Evolutionary conservation across 2,329 filamentous ascomycete genomes (phyloP).

Genomic region (Fusarium multiceps): DNA sequence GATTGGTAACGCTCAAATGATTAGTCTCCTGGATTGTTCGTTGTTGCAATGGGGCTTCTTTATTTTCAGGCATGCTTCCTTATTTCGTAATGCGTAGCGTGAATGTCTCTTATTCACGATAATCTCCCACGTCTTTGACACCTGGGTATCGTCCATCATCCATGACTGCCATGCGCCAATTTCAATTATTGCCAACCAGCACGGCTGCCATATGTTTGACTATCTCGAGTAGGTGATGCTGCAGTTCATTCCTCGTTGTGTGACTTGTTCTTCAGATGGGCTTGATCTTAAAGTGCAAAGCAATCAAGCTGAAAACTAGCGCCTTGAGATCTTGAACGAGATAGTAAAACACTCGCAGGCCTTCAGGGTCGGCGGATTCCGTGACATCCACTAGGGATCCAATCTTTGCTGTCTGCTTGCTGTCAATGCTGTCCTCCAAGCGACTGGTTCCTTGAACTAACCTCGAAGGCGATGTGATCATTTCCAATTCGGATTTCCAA

Average conservation of each 20-base stretch:
- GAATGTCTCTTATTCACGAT: conserved; percentile 6
- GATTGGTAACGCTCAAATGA: background rate
- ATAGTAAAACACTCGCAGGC: conserved; percentile 97
- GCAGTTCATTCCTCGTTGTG: conserved; percentile 9
- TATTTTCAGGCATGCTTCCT: conserved; percentile 1
- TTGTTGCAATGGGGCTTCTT: background rate
- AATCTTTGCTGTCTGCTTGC: conserved; percentile 89
- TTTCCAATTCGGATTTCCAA: conserved; percentile 93
- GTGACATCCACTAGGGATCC: conserved; percentile 96
- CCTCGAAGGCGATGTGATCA: conserved; percentile 98
- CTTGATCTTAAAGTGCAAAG: conserved; percentile 96
- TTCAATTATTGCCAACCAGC: conserved; percentile 1
- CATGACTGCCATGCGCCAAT: background rate
- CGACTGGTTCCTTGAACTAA: conserved; percentile 53
- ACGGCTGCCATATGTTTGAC: background rate
- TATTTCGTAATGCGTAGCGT: conserved; percentile 10
- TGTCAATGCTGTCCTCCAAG: conserved; percentile 24
- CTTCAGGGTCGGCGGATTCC: conserved; percentile 95
- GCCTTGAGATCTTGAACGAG: conserved; percentile 97
- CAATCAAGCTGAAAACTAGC: conserved; percentile 94
- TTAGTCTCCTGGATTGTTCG: background rate
- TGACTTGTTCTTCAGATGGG: conserved; percentile 65
- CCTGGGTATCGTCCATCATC: conserved; percentile 33
- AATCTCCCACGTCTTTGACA: conserved; percentile 19
- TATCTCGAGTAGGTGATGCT: conserved; percentile 6